Base-by-base conservation (phyloP, 768 basidiomycete species). In the Omphalotus guepiniiformis region DNA sequence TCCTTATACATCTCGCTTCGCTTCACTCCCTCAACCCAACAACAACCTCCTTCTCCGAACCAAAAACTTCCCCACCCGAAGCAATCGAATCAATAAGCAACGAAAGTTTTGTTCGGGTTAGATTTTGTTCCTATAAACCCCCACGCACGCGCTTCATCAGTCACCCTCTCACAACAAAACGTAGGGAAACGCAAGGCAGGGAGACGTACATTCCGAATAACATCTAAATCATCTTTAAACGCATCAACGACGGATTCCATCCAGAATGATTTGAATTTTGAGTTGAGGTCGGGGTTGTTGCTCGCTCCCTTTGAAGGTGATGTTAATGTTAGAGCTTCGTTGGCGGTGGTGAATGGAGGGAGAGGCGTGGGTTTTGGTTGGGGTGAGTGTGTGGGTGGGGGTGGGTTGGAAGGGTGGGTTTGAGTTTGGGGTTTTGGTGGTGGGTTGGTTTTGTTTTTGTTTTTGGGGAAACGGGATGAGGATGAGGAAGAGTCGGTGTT, bases 41-140 rank as follows among this genome's bases (percentile, higher is more conserved):
- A n/a, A n/a, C n/a, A n/a, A n/a, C n/a, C n/a, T n/a, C n/a, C n/a
- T n/a, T n/a, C n/a, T n/a, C n/a, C n/a, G 77, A 74, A 3, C 75
- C 62, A 57, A 87, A 89, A 1, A 88, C 78, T 21, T 88, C 83
- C 1, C 85, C 81, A 3, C 89, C 88, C 1, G 86, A 79, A 6
- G 85, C 87, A 46, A 93, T 67, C 0, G 90, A 89, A 58, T 93
- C 88, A 52, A 93, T 87, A 29, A 93, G 74, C 42, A 93, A 60
- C 0, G 80, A 75, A 2, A 93, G 70, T 4, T 85, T 75, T 12
- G 88, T 79, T 2, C 74, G 72, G 0, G 80, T 80, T 51, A 93
- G 68, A 48, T 82, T 83, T 0, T 84, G 83, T 61, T 93, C 70
- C 72, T 76, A 41, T 19, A 21, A n/a, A n/a, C n/a, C n/a, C n/a